These are phyloP conservation scores for Globisporangium cylindrosporum DNA, from an alignment of 352 stramenopile species.

Conservation along the genomic window DNA sequence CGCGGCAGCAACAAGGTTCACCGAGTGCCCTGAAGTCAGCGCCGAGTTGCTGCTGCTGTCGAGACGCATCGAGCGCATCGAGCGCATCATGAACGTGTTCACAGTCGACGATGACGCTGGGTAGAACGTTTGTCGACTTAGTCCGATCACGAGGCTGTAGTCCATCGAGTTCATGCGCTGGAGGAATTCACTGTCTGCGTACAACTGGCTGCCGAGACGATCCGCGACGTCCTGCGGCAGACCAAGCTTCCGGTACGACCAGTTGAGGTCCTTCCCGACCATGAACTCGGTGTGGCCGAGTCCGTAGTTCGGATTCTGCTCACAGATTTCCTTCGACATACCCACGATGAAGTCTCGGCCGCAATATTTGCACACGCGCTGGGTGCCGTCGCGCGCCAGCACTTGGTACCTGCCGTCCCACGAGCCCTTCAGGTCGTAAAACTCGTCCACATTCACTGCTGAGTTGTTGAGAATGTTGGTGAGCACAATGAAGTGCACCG, in stretches of 20 bases:
- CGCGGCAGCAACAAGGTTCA: background rate
- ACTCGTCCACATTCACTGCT: slow-evolving; percentile 80
- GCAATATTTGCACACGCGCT: slow-evolving; percentile 86
- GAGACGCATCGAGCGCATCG: slow-evolving; percentile 30
- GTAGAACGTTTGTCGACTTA: slow-evolving; percentile 63
- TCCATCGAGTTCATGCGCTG: slow-evolving; percentile 96
- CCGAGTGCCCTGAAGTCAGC: background rate
- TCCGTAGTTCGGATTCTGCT: slow-evolving; percentile 56
- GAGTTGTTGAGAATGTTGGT: slow-evolving; percentile 89
- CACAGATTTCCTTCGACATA: slow-evolving; percentile 78
- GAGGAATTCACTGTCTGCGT: slow-evolving; percentile 91
- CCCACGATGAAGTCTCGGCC: slow-evolving; percentile 84
- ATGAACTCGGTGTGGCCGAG: slow-evolving; percentile 75
- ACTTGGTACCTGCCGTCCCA: slow-evolving; percentile 83
- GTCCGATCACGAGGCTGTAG: slow-evolving; percentile 94
- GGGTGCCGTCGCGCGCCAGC: slow-evolving; percentile 58
- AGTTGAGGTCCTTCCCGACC: slow-evolving; percentile 87
- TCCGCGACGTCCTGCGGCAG: slow-evolving; percentile 67
- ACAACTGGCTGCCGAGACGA: slow-evolving; percentile 81
- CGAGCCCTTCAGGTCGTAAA: slow-evolving; percentile 90
- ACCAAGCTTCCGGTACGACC: slow-evolving; percentile 73
- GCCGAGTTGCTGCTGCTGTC: slow-evolving; percentile 10
- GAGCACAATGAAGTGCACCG: slow-evolving; percentile 85
- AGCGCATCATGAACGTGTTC: slow-evolving; percentile 18
- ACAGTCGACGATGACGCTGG: slow-evolving; percentile 30